phyloP scores from a whole-genome alignment of 2,329 filamentous ascomycete genomes.

The Stagonosporopsis tanaceti region DNA sequence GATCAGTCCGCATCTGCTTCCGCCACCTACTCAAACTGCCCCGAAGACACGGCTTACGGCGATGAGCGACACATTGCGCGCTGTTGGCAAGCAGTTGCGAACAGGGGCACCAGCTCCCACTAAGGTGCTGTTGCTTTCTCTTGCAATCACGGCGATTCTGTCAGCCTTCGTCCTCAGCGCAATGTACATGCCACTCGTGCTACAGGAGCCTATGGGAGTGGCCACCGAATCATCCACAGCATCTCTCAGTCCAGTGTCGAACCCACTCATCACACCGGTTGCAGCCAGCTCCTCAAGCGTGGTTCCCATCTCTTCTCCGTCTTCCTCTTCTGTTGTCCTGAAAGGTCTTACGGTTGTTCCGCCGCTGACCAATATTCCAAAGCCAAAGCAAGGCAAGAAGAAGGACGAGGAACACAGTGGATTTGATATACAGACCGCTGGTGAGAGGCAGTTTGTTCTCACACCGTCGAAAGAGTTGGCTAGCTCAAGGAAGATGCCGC shows the following conservation, averaged over 20 bases:
- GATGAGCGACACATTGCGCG: slow-evolving; percentile 13
- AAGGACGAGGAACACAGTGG: slow-evolving; percentile 45
- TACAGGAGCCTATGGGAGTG: slow-evolving; percentile 16
- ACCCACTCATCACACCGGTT: background rate
- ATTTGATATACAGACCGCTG: slow-evolving; percentile 63
- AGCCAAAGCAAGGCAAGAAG: slow-evolving; percentile 19
- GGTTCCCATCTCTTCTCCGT: slow-evolving; percentile 1
- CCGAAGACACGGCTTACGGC: slow-evolving; percentile 11
- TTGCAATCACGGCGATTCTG: slow-evolving; percentile 30
- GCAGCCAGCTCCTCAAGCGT: slow-evolving; percentile 13
- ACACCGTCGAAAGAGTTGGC: slow-evolving; percentile 57
- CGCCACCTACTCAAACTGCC: slow-evolving; percentile 3
- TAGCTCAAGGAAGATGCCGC: slow-evolving; percentile 53
- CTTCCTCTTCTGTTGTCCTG: slow-evolving; percentile 11
- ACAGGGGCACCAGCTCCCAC: slow-evolving; percentile 10
- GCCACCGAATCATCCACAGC: slow-evolving; percentile 8
- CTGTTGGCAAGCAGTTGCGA: slow-evolving; percentile 20
- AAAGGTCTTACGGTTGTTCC: slow-evolving; percentile 29
- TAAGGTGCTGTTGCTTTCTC: slow-evolving; percentile 14
- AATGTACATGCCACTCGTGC: slow-evolving; percentile 20
- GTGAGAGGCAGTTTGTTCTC: slow-evolving; percentile 62
- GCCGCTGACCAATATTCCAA: slow-evolving; percentile 18
- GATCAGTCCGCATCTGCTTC: slow-evolving; percentile 37
- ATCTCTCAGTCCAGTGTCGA: slow-evolving; percentile 5
- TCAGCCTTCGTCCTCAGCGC: slow-evolving; percentile 26